Evolutionary conservation across 495 filamentous ascomycete genomes (phyloP), one percentile per base, ranked within the genome.

Genomic region (Penicillium goetzii): DNA sequence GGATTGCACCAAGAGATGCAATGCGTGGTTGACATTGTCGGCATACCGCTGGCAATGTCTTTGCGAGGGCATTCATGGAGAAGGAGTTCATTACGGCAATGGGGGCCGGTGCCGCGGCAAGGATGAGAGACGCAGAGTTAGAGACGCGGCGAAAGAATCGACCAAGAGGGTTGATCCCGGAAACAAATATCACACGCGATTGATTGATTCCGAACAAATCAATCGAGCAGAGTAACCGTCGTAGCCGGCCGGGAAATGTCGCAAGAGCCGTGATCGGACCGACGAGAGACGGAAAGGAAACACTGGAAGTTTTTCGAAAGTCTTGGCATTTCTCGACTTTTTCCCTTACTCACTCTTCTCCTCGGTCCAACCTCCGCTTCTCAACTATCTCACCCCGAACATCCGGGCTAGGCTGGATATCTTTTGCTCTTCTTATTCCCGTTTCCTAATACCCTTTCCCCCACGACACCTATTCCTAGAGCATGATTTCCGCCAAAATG

Each of bases 291-390:
- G 71, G 71, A 69, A 61, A 70, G 73, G 72, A 68, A 68, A 66
- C 72, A 68, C 75, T 76, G 78, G 78, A 76, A 79, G 78, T 79
- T 79, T 77, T 77, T 76, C 66, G 69, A 72, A 55, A 74, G 69
- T 70, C 78, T 80, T 80, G 78, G 78, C 75, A 73, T 67, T 74
- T 67, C 76, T 65, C 62, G 64, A 80, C 75, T 77, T 80, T 80
- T 79, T 80, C 75, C 74, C 68, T 67, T 72, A 66, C 65, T 68
- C 61, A 58, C 51, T 14, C 59, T 65, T 67, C 66, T 61, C 60
- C 59, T 66, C 58, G 59, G 66, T 51, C 66, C 59, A 67, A 68
- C 67, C 60, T 67, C 63, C 60, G 62, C 56, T 67, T 66, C 54
- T 69, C 70, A 66, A 66, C 64, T 60, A 64, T 70, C 59, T 68